A percentile compares a stretch with the other conserved stretches of the same genome.
Conservation (phyloP, 1,284 basidiomycete species). For the Irpex rosettiformis region DNA sequence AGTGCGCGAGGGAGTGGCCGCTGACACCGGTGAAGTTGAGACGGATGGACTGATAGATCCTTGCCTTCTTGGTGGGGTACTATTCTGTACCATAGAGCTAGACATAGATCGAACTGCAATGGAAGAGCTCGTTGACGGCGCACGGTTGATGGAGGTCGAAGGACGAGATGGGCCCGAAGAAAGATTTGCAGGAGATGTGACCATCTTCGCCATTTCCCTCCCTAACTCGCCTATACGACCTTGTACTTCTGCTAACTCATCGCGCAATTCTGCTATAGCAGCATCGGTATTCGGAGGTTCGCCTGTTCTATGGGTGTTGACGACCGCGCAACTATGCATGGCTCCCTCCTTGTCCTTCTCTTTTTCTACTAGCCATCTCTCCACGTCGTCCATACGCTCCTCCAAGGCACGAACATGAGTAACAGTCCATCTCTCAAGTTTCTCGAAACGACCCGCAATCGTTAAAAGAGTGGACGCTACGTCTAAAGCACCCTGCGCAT, state of each 20-base stretch:
- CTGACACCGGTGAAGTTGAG: constrained; percentile 33
- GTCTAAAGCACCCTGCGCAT: constrained; percentile 63
- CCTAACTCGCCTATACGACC: constrained; percentile 70
- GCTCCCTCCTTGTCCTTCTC: constrained; percentile 40
- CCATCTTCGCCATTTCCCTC: constrained; percentile 71
- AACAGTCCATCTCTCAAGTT: constrained; percentile 82
- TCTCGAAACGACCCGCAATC: constrained; percentile 73
- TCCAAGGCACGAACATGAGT: constrained; percentile 78
- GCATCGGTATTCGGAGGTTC: constrained; percentile 27
- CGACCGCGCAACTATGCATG: constrained; percentile 8
- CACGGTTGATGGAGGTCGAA: constrained; percentile 38
- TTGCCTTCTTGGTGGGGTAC: constrained; percentile 42
- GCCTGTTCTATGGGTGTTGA: constrained; percentile 15
- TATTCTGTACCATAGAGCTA: constrained; percentile 24
- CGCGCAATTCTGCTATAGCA: constrained; percentile 52
- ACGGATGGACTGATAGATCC: constrained; percentile 68
- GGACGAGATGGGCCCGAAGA: constrained; percentile 49
- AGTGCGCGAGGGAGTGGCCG: constrained; percentile 37
- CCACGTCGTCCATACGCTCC: constrained; percentile 81
- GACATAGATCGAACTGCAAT: constrained; percentile 32
- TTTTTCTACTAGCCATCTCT: constrained; percentile 77
- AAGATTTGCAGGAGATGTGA: constrained; percentile 51
- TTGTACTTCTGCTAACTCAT: constrained; percentile 67
- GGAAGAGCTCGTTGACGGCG: constrained; percentile 31
- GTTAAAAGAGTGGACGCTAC: constrained; percentile 65